Percentiles rank a stretch among this genome's conserved stretches.
These are phyloP conservation scores for Yamadazyma trypodendri DNA, from an alignment of 1,139 yeast species.

Conservation along the genomic window DNA sequence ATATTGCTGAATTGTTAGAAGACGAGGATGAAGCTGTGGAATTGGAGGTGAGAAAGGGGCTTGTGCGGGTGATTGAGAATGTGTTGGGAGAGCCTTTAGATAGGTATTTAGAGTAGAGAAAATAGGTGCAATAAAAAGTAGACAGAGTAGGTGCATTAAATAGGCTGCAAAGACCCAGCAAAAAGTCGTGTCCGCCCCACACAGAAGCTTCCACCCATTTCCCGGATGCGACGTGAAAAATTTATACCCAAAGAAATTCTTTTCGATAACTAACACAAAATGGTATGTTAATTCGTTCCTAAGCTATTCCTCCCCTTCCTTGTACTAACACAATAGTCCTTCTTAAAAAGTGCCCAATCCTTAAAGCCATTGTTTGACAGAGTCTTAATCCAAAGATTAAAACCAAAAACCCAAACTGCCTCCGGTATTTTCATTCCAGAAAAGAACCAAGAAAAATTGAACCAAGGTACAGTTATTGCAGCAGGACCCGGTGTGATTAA, in stretches of 20 bases:
- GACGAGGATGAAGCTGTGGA: slow-evolving; percentile 96
- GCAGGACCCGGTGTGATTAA: slow-evolving; percentile 81
- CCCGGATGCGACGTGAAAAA: slow-evolving; percentile 4
- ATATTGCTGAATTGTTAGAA: slow-evolving; percentile 90
- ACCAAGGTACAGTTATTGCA: slow-evolving; percentile 76
- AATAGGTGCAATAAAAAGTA: too few relatives aligned
- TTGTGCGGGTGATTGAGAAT: slow-evolving; percentile 86
- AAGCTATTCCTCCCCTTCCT: neutral
- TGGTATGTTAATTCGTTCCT: slow-evolving; percentile 19
- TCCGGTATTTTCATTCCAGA: slow-evolving; percentile 96
- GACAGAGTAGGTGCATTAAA: neutral
- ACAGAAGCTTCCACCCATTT: slow-evolving; percentile 14
- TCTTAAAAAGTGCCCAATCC: slow-evolving; percentile 81
- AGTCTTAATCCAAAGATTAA: slow-evolving; percentile 89
- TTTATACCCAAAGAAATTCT: slow-evolving; percentile 1
- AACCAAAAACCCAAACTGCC: slow-evolving; percentile 90
- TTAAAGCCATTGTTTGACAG: slow-evolving; percentile 94
- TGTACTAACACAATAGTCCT: slow-evolving; percentile 35
- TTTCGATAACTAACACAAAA: slow-evolving; percentile 8
- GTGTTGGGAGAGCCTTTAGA: slow-evolving; percentile 95
- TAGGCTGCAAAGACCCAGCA: neutral
- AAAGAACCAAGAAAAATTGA: slow-evolving; percentile 90
- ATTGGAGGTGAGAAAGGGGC: slow-evolving; percentile 85
- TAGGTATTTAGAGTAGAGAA: slow-evolving; percentile 65
- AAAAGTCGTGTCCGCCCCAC: slow-evolving; percentile 9